These are phyloP conservation scores for Diplocarpon rosae DNA, from an alignment of 2,329 filamentous ascomycete genomes.

Conservation along the genomic window DNA sequence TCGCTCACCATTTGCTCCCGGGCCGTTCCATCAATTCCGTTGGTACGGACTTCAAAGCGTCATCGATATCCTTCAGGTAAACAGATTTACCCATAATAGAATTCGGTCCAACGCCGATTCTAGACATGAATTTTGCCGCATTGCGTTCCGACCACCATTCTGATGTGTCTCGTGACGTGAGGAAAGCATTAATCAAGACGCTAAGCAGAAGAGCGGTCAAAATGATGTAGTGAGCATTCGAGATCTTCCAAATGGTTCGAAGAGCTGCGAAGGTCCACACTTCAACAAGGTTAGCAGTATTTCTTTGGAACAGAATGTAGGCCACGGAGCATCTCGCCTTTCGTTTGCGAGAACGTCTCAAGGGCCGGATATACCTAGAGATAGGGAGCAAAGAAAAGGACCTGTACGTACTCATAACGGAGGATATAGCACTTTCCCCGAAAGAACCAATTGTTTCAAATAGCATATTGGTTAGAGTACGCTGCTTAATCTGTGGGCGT, in stretches of 20 bases:
- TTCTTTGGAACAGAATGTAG: no score
- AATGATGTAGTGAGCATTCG: constrained; percentile 65
- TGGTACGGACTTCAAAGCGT: constrained; percentile 33
- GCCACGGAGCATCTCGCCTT: no score
- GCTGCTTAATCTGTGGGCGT: constrained; percentile 47
- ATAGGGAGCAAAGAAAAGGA: no score
- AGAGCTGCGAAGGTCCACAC: constrained; percentile 60
- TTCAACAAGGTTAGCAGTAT: no score
- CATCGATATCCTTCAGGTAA: constrained; percentile 71
- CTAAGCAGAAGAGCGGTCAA: constrained; percentile 59
- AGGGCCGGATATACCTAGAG: no score
- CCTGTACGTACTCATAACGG: constrained; percentile 43
- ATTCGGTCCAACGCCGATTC: constrained; percentile 71
- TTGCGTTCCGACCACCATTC: constrained; percentile 80
- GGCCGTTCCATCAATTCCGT: constrained; percentile 12
- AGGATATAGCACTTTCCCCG: constrained; percentile 62
- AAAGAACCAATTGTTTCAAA: constrained; percentile 64
- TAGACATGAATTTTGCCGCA: constrained; percentile 69
- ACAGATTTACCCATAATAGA: constrained; percentile 74
- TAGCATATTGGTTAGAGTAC: constrained; percentile 56
- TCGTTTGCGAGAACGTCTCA: no score
- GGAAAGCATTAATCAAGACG: constrained; percentile 59
- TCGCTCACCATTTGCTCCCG: constrained; percentile 41
- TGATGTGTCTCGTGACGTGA: constrained; percentile 61
- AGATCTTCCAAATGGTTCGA: constrained; percentile 53